Evolutionary conservation across 1,284 basidiomycete species (phyloP).

Genomic region (Rhodofomes roseus): DNA sequence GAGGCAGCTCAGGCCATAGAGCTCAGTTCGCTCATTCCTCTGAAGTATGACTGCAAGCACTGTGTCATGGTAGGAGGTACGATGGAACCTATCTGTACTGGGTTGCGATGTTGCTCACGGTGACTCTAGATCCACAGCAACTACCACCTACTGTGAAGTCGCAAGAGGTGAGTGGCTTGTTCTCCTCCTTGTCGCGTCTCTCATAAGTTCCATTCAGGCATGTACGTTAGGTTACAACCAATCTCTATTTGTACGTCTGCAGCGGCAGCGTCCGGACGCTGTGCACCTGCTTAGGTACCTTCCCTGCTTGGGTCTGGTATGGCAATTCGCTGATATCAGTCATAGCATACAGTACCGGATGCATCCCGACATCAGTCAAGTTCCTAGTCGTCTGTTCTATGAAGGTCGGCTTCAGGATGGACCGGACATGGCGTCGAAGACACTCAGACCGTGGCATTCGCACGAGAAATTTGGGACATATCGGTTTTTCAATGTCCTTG

Average conservation of each 20-base stretch:
- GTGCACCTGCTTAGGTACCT: constrained; percentile 86
- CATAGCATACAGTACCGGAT: constrained; percentile 97
- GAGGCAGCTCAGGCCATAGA: constrained; percentile 98
- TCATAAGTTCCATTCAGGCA: constrained; percentile 44
- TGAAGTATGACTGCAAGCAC: constrained; percentile 82
- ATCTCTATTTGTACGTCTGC: constrained; percentile 91
- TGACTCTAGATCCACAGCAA: constrained; percentile 83
- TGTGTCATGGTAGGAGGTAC: constrained; percentile 94
- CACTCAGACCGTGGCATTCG: constrained; percentile 83
- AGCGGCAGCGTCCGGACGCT: constrained; percentile 71
- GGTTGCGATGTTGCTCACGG: not conserved
- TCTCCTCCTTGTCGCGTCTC: not conserved
- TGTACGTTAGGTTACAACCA: constrained; percentile 83
- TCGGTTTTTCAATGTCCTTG: constrained; percentile 80
- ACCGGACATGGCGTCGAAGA: constrained; percentile 84
- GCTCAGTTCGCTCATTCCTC: constrained; percentile 92
- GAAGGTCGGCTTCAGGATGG: constrained; percentile 81
- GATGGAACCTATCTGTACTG: constrained; percentile 12
- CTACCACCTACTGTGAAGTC: constrained; percentile 97
- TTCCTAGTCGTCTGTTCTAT: constrained; percentile 93
- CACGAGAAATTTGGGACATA: constrained; percentile 83
- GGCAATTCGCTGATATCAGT: not conserved
- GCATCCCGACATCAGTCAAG: constrained; percentile 92
- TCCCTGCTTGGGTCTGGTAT: no score
- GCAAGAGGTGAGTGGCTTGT: constrained; percentile 54